These are phyloP conservation scores for Epichloe uncinata DNA, from an alignment of 2,329 filamentous ascomycete genomes.

Conservation along the genomic window DNA sequence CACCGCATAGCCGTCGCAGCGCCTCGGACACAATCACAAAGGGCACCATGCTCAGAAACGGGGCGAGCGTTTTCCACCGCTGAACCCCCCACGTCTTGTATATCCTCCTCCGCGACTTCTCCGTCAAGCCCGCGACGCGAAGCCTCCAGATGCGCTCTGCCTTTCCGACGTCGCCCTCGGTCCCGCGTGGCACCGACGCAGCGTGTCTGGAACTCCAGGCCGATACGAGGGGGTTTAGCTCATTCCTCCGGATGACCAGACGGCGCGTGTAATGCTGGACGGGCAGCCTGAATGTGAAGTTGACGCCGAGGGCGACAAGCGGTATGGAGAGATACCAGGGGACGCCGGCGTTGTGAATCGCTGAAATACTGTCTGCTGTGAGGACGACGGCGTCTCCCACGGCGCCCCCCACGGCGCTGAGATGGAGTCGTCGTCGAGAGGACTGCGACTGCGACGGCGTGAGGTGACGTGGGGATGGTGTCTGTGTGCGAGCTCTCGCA, in stretches of 20 bases:
- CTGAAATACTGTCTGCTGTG: slow-evolving; percentile 29
- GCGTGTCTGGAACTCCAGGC: slow-evolving; percentile 20
- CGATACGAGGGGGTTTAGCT: slow-evolving; percentile 15
- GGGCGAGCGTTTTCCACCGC: slow-evolving; percentile 30
- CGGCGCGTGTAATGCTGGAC: slow-evolving; percentile 27
- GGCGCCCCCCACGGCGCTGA: slow-evolving; percentile 10
- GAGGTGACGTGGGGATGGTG: neutral
- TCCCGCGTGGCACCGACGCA: neutral
- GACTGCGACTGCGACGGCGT: neutral
- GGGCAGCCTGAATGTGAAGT: slow-evolving; percentile 32
- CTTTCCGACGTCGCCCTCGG: slow-evolving; percentile 3
- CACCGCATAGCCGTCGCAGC: slow-evolving; percentile 30
- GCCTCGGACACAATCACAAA: slow-evolving; percentile 39
- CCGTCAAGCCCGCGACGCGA: slow-evolving; percentile 13
- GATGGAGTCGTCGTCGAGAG: slow-evolving; percentile 18
- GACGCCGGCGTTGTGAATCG: slow-evolving; percentile 29
- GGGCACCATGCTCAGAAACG: slow-evolving; percentile 29
- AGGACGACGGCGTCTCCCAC: slow-evolving; percentile 22
- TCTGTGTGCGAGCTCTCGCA: neutral
- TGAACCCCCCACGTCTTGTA: slow-evolving; percentile 31
- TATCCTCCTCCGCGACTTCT: slow-evolving; percentile 20
- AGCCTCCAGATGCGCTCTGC: slow-evolving; percentile 11
- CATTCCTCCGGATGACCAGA: slow-evolving; percentile 17
- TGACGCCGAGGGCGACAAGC: slow-evolving; percentile 34
- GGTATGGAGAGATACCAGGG: slow-evolving; percentile 44